Evolutionary conservation across 2,329 filamentous ascomycete genomes (phyloP), one percentile per base, ranked within the genome.

Genomic region (Thelonectria rubi): DNA sequence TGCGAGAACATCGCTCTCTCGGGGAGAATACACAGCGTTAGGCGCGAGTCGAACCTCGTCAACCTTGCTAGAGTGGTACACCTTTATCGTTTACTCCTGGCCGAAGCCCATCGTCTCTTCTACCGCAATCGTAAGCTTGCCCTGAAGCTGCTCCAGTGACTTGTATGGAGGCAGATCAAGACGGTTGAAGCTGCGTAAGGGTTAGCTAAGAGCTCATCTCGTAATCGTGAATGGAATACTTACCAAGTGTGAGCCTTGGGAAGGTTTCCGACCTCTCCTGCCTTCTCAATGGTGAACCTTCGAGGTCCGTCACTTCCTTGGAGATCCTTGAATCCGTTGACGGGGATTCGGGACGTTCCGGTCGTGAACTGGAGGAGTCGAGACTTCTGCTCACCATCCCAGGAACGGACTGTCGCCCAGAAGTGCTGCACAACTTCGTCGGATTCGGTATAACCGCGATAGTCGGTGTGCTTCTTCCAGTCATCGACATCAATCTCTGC

Each of bases 381-480:
- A 55, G 93, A 97, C 83, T 99, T 99, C 79, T 99, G 95, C 79
- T 99, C 95, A 26, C 95, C 93, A 76, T 99, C 95, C 95, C 95
- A 99, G 64, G 88, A 92, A 68, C 94, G 90, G 67, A 99, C 95
- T 63, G 91, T 94, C 83, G 97, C 94, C 95, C 95, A 99, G 86
- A 99, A 99, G 83, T 96, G 94, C 78, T 96, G 92, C 68, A 99
- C 95, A 24, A 99, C 95, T 74, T 97, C 93, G 72, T 99, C 95
- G 59, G 90, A 93, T 80, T 99, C 95, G 10, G 96, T 97, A 84
- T 99, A 99, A 56, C 95, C 95, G 71, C 95, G 91, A 79, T 99
- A 99, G 75, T 99, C 95, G 48, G 95, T 99, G 81, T 99, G 95
- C 84, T 99, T 99, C 90, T 99, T 98, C 95, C 95, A 99, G 79